These are phyloP conservation scores for Amanita thiersii DNA, from an alignment of 768 basidiomycete genomes.

Conservation along the genomic window DNA sequence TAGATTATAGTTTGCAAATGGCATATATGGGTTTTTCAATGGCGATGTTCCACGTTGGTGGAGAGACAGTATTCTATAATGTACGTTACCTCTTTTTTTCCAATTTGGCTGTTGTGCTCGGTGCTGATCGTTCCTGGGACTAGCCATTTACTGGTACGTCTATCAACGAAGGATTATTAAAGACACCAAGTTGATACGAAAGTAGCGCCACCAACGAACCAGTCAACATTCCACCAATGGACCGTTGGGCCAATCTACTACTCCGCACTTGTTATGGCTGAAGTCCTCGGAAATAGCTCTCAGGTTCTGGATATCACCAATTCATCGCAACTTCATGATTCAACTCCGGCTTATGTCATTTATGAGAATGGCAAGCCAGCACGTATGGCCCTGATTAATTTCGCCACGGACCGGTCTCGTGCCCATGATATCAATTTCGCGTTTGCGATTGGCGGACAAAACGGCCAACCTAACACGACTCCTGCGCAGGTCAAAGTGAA, in stretches of 20 bases:
- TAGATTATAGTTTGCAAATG: conserved; percentile 59
- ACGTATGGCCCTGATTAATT: conserved; percentile 68
- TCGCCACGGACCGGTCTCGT: conserved; percentile 51
- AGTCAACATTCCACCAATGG: conserved; percentile 59
- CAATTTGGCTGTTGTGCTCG: conserved; percentile 16
- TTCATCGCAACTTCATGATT: conserved; percentile 42
- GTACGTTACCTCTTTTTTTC: conserved; percentile 24
- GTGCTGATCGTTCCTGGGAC: conserved; percentile 32
- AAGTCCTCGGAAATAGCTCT: conserved; percentile 56
- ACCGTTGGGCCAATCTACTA: conserved; percentile 75
- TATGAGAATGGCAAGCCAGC: conserved; percentile 60
- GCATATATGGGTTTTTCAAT: conserved; percentile 49
- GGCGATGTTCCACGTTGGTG: conserved; percentile 53
- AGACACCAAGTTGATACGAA: conserved; percentile 26
- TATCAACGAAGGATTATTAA: neutral
- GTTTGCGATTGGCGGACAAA: conserved; percentile 37
- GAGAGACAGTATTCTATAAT: conserved; percentile 63
- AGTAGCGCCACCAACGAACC: conserved; percentile 45
- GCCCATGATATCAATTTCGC: conserved; percentile 42
- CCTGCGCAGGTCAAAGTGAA: conserved; percentile 51
- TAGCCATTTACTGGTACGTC: conserved; percentile 48
- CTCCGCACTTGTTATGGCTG: conserved; percentile 60
- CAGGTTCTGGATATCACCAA: conserved; percentile 59
- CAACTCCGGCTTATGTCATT: conserved; percentile 62
- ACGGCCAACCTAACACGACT: conserved; percentile 45